Conservation (phyloP, 108 stramenopile species). For the Schizochytrium sp. region DNA sequence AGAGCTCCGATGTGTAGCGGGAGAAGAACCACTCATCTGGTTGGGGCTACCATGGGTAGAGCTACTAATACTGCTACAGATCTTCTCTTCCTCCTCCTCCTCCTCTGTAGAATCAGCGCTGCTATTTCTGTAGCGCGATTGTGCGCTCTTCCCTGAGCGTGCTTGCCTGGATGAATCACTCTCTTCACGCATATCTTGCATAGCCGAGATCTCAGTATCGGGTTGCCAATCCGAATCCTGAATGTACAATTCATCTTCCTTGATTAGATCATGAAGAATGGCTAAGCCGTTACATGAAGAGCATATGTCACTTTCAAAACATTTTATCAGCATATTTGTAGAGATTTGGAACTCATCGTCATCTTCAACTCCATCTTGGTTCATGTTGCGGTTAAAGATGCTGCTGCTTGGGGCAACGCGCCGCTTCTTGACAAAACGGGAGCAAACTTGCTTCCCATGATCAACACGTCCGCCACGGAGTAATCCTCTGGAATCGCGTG, state of each 20-base stretch:
- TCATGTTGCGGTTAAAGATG: background rate
- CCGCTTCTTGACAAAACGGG: background rate
- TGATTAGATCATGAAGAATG: background rate
- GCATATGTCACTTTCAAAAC: background rate
- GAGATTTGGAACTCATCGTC: too few species aligned
- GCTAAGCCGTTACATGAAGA: background rate
- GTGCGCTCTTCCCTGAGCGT: background rate
- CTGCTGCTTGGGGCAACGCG: background rate
- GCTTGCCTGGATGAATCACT: too few species aligned
- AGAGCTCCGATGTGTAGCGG: too few species aligned
- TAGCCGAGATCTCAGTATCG: background rate
- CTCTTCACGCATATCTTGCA: too few species aligned
- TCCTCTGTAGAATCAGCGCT: background rate
- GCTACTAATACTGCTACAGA: background rate
- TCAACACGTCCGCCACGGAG: background rate
- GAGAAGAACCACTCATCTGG: too few species aligned
- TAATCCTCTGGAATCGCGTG: background rate
- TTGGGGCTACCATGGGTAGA: too few species aligned
- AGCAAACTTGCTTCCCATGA: background rate
- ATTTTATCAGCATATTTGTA: background rate
- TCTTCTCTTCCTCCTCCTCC: slow-evolving; percentile 1
- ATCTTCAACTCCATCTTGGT: background rate
- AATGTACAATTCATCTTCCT: background rate
- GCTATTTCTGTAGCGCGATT: slow-evolving; percentile 10
- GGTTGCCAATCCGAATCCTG: background rate